Base-by-base conservation (phyloP, 768 basidiomycete species). In the Boletus sensibilis region DNA sequence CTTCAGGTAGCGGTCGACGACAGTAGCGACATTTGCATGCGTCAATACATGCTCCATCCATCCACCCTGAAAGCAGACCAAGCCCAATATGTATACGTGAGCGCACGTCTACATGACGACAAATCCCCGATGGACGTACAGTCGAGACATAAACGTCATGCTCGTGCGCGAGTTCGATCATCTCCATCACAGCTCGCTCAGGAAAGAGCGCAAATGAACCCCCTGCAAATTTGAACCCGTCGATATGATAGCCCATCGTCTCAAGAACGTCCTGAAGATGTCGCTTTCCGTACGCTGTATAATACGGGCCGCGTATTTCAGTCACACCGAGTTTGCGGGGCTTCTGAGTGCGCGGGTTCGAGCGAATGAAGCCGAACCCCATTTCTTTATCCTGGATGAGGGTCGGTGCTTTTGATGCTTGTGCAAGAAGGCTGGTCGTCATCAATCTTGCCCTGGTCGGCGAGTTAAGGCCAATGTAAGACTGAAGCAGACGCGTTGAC, bases 251-350 rank as follows among this genome's bases (percentile, higher is more conserved):
- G 8, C 75, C 72, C 75, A 77, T 76, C 53, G 77, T 74, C 46
- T 67, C 66, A 4, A 78, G 71, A 2, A 77, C 59, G 44, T 79
- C 76, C 39, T 77, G 67, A 18, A 78, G 66, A 57, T 78, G 76
- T 3, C 74, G 74, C 53, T 70, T 65, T 13, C 75, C 75, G 25
- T 77, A 76, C 0, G 74, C 72, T n/a, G 72, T 63, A 52, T 78
- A 78, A 57, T 78, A 79, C 1, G 77, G 76, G 12, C 78, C 76
- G 14, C 78, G 71, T 48, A 79, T 80, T 61, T 79, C 76, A 4
- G 77, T 76, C 29, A 77, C 55, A 6, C 78, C 74, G n/a, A 65
- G 66, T 31, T 61, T 60, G 27, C 76, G 74, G 9, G 73, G 69
- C 57, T 78, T 78, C 4, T 57, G 41, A 27, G 70, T 57, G 52